Percentiles rank a stretch among this genome's conserved stretches.
phyloP scores from a whole-genome alignment of 2,329 filamentous ascomycete species.

The Byssoonygena ceratinophila region DNA sequence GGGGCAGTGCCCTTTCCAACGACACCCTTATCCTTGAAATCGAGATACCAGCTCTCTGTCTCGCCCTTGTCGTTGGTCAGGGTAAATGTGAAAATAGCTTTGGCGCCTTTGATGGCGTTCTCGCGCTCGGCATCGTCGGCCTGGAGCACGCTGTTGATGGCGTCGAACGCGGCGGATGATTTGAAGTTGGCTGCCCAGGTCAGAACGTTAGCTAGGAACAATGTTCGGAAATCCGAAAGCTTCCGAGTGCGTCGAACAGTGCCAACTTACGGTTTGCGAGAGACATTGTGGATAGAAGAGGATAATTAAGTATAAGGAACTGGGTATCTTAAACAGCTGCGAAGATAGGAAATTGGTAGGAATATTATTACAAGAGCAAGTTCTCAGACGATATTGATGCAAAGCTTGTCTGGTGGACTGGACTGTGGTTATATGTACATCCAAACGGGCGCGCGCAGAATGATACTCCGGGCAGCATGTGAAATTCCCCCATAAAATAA shows the following conservation, averaged over 20 bases:
- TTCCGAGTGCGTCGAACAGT: background rate
- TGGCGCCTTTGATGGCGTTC: slow-evolving; percentile 79
- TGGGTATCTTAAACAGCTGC: no score
- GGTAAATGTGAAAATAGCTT: slow-evolving; percentile 79
- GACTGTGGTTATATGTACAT: background rate
- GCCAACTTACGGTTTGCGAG: slow-evolving; percentile 56
- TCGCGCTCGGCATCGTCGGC: slow-evolving; percentile 63
- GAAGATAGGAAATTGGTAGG: background rate
- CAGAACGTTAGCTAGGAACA: slow-evolving; percentile 4
- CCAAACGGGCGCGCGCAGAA: background rate
- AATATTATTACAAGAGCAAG: background rate
- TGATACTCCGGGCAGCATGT: slow-evolving; percentile 1
- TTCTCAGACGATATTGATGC: background rate
- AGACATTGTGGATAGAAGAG: slow-evolving; percentile 47
- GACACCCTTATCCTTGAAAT: slow-evolving; percentile 79
- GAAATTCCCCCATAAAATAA: slow-evolving; percentile 4
- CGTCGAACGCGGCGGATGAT: slow-evolving; percentile 81
- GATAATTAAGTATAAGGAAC: background rate
- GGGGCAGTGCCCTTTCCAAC: slow-evolving; percentile 65
- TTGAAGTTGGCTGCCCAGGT: slow-evolving; percentile 61
- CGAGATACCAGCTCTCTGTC: slow-evolving; percentile 83
- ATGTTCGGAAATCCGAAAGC: background rate
- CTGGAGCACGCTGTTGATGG: slow-evolving; percentile 63
- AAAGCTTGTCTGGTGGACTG: background rate
- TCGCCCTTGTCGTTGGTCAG: slow-evolving; percentile 78